Percentiles rank a stretch among this genome's conserved stretches.
Conservation (phyloP, 106 monocot species). For the Gastrodia elata region DNA sequence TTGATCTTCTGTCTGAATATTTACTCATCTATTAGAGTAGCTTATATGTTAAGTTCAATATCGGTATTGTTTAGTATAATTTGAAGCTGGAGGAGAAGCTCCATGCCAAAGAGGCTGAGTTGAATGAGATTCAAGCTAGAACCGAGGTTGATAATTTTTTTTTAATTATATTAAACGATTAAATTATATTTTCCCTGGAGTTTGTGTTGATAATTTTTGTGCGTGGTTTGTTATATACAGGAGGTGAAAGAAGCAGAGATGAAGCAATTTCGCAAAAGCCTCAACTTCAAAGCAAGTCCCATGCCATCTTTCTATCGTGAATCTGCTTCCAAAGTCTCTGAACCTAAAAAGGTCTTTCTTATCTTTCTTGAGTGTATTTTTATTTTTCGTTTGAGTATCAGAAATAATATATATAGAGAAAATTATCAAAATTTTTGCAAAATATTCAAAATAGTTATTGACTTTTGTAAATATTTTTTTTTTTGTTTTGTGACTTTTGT, state of each 20-base stretch:
- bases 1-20: not conserved
- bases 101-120: slow-evolving; percentile 49
- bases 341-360: slow-evolving; percentile 39
- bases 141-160: slow-evolving; percentile 29
- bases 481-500: too few species aligned
- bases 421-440: too few species aligned
- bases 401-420: too few species aligned
- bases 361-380: not conserved
- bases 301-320: slow-evolving; percentile 71
- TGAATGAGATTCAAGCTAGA: slow-evolving; percentile 45
- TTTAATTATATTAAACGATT: not conserved
- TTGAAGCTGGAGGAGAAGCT: slow-evolving; percentile 54
- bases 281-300: slow-evolving; percentile 62
- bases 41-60: not conserved
- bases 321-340: slow-evolving; percentile 12
- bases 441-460: too few species aligned
- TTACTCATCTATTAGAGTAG: not conserved
- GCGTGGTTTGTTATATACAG: slow-evolving; percentile 35
- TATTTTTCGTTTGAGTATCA: not conserved
- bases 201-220: too few species aligned
- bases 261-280: slow-evolving; percentile 47
- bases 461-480: too few species aligned
- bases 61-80: slow-evolving; percentile 30
- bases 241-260: slow-evolving; percentile 40
- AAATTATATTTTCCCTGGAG: not conserved